Percentiles rank a stretch among this genome's conserved stretches.
phyloP scores from a whole-genome alignment of 495 filamentous ascomycete genomes.

The Endocarpon pusillum region DNA sequence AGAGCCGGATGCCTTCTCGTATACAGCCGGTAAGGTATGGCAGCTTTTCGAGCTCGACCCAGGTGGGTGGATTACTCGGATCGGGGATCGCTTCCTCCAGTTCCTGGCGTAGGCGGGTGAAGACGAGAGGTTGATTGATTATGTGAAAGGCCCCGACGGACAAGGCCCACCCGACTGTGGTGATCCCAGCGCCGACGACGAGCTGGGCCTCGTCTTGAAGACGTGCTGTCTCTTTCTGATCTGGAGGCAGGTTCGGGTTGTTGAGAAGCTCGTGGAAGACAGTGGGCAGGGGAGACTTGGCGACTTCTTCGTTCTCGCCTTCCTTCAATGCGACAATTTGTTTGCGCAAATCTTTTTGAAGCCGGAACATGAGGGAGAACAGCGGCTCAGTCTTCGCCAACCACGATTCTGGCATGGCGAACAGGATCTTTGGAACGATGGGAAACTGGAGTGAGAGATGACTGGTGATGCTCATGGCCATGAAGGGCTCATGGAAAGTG shows the following conservation, averaged over 20 bases:
- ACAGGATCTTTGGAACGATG: conserved; percentile 5
- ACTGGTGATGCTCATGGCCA: conserved; percentile 1
- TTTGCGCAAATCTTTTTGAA: conserved; percentile 4
- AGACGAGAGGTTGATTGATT: conserved; percentile 7
- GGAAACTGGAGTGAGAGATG: conserved; percentile 6
- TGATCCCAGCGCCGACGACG: conserved; percentile 19
- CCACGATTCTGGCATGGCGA: conserved; percentile 2
- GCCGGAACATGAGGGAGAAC: conserved; percentile 1
- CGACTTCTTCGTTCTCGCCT: conserved; percentile 1
- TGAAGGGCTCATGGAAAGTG: background rate
- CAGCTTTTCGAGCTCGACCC: conserved; percentile 15
- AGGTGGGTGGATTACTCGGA: conserved; percentile 3
- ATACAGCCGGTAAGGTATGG: conserved; percentile 22
- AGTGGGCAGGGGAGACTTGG: conserved; percentile 9
- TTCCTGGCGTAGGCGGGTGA: conserved; percentile 14
- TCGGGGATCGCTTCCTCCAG: conserved; percentile 10
- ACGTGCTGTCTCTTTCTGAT: conserved; percentile 9
- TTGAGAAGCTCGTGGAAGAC: conserved; percentile 17
- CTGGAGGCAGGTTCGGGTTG: conserved; percentile 11
- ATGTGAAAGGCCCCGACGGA: conserved; percentile 16
- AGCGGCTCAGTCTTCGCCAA: background rate
- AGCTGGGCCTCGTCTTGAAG: conserved; percentile 19
- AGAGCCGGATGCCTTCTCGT: conserved; percentile 25
- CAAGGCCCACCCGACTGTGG: conserved; percentile 19
- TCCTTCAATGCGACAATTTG: conserved; percentile 1